Evolutionary conservation across 257 asterid species (phyloP).

Genomic region (Oldenlandia corymbosa): DNA sequence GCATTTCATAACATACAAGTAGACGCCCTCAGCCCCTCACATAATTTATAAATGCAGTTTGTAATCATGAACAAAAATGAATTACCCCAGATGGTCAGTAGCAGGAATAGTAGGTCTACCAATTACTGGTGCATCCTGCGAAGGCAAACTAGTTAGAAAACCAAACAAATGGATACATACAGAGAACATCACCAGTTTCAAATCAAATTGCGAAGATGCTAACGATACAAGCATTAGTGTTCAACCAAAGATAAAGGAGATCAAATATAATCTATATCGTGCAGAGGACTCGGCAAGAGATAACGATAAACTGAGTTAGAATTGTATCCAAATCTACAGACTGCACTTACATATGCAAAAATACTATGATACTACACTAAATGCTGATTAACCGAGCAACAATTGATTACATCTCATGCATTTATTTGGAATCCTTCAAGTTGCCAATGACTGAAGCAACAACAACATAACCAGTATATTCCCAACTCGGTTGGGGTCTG

Average conservation of each 20-base stretch:
- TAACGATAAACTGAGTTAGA: not conserved
- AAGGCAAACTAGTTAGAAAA: constrained; percentile 22
- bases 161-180: not conserved
- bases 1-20: not conserved
- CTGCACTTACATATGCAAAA: too few relatives aligned
- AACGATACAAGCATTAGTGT: not conserved
- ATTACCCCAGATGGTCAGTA: constrained; percentile 60
- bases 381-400: not conserved
- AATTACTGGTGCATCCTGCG: constrained; percentile 71
- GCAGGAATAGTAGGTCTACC: constrained; percentile 83
- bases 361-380: too few relatives aligned
- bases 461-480: too few relatives aligned
- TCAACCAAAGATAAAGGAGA: too few relatives aligned
- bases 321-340: not conserved
- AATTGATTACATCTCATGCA: too few relatives aligned
- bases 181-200: not conserved
- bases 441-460: not conserved
- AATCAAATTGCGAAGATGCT: not conserved
- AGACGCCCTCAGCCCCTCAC: not conserved
- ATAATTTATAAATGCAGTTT: not conserved
- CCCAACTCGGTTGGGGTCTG: too few relatives aligned
- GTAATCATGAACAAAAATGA: constrained; percentile 18
- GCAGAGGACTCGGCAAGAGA: not conserved
- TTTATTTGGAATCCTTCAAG: not conserved
- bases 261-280: not conserved